Evolutionary conservation across 192 early-diverging fungal genomes (phyloP).

Genomic region (Entomortierella beljakovae): DNA sequence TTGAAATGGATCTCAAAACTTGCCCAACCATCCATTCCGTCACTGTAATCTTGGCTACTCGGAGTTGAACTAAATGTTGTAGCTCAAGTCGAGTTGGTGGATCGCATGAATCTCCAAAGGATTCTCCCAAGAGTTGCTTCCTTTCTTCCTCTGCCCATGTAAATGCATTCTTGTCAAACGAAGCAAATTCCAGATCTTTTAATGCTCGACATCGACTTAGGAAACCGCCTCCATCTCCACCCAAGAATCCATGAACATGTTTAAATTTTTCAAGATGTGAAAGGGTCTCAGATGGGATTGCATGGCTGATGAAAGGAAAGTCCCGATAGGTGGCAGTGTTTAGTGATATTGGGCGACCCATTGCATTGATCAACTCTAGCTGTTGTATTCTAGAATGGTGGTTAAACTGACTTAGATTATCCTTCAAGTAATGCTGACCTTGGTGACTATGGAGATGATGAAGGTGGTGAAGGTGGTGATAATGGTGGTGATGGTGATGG

Average conservation of each 20-base stretch:
- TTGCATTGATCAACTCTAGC: slow-evolving; percentile 7
- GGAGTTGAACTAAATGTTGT: slow-evolving; percentile 14
- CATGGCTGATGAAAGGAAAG: slow-evolving; percentile 1
- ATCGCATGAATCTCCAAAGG: too few species aligned
- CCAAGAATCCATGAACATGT: slow-evolving; percentile 12
- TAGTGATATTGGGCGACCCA: not conserved
- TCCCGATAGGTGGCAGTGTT: slow-evolving; percentile 12
- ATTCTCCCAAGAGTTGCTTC: not conserved
- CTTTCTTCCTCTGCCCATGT: slow-evolving; percentile 12
- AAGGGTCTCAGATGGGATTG: slow-evolving; percentile 7
- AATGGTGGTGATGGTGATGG: not conserved
- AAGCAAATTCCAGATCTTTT: slow-evolving; percentile 11
- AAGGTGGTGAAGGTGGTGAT: not conserved
- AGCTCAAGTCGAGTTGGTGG: too few species aligned
- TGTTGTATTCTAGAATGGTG: not conserved
- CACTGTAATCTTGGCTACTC: not conserved
- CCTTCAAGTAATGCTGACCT: not conserved
- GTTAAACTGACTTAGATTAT: not conserved
- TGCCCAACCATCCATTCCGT: slow-evolving; percentile 19
- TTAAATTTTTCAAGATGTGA: slow-evolving; percentile 6
- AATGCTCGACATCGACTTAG: slow-evolving; percentile 14
- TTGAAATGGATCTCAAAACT: not conserved
- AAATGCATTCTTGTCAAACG: slow-evolving; percentile 26
- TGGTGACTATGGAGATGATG: not conserved
- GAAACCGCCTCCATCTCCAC: slow-evolving; percentile 11